Evolutionary conservation across 352 stramenopile species (phyloP), one percentile per base, ranked within the genome.

Genomic region (Globisporangium camurandrum): DNA sequence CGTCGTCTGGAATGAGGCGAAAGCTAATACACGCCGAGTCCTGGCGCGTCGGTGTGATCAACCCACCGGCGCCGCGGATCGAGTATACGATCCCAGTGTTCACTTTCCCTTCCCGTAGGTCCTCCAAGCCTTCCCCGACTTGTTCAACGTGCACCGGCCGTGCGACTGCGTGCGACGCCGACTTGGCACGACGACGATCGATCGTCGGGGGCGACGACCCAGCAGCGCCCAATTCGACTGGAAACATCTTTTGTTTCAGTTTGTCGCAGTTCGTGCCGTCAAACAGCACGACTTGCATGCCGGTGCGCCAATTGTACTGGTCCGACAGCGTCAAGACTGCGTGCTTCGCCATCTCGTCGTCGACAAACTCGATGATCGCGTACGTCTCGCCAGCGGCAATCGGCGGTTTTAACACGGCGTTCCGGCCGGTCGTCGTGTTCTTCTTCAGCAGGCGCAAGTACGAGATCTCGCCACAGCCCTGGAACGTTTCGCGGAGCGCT

Each of bases 201-300:
- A n/a, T n/a, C 8, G 30, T 34, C 3, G 30, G 30, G 9, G 8
- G 8, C 9, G 30, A 16, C 30, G 30, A 34, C 9, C 30, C 30
- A 34, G 30, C 14, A 8, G 30, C 9, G 3, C 30, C 30, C 30
- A 83, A 59, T 46, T 93, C 82, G 28, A 93, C 77, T 0, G 82
- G 82, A 47, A 93, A 93, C 82, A 93, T 93, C 59, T 89, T 89
- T 51, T 93, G 79, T 64, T 93, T 93, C 42, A 93, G 69, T 53
- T 89, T 91, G 49, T 93, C 82, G 52, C 69, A 87, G 63, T 88
- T 93, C 45, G 82, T 93, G 59, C 82, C 82, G 49, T 93, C 82
- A 68, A 93, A 93, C 49, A 93, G 74, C 60, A 93, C 82, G 46
- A 93, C 82, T 54, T 93, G 82, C 65, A 93, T 86, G 42, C 82